Evolutionary conservation across 1,284 basidiomycete species (phyloP).

Genomic region (Ceratobasidium sp.): DNA sequence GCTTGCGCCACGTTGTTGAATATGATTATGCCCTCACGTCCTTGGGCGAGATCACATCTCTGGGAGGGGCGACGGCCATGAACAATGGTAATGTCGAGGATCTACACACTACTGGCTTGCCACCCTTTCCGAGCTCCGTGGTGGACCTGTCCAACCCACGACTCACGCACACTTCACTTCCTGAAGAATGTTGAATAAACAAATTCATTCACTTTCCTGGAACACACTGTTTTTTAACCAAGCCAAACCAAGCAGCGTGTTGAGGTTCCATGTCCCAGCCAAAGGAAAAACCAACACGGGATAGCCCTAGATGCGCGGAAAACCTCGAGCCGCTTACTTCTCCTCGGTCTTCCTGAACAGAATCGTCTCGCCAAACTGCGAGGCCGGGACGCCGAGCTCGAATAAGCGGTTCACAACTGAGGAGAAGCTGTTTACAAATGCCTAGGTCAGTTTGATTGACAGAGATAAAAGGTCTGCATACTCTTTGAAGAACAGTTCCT

Average conservation of each 20-base stretch:
- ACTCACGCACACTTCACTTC: too few species aligned
- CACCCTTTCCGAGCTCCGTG: too few species aligned
- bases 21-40: too few species aligned
- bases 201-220: background rate
- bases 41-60: too few species aligned
- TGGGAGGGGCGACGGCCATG: too few species aligned
- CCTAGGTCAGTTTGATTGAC: slow-evolving; percentile 24
- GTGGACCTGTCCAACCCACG: too few species aligned
- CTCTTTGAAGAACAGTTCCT: slow-evolving; percentile 91
- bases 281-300: background rate
- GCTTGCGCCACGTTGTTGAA: too few species aligned
- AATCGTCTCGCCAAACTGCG: slow-evolving; percentile 65
- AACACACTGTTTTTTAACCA: background rate
- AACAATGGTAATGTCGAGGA: too few species aligned
- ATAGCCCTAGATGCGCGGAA: background rate
- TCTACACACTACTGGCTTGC: too few species aligned
- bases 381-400: slow-evolving; percentile 87
- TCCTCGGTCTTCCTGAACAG: slow-evolving; percentile 8
- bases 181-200: background rate
- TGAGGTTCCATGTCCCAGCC: background rate
- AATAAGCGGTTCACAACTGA: slow-evolving; percentile 78
- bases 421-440: slow-evolving; percentile 71
- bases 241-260: background rate
- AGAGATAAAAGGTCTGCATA: slow-evolving; percentile 57
- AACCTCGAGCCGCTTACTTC: background rate